Percentiles rank a stretch among this genome's conserved stretches.
Conservation (phyloP, 2,329 filamentous ascomycete species). For the Sporothrix sp. region DNA sequence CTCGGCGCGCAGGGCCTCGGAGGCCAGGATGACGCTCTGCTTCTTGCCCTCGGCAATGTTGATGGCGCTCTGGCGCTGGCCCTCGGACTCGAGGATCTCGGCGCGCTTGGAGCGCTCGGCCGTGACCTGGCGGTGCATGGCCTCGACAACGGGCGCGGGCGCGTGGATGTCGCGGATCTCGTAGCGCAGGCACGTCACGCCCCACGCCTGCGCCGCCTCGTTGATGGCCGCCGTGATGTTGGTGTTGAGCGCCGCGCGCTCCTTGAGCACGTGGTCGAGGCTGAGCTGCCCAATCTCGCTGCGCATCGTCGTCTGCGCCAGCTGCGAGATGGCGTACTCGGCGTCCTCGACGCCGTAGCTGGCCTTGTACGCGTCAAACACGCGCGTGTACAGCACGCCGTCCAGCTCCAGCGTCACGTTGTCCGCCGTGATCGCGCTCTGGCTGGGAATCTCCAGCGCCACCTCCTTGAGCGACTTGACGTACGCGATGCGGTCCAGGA, state of each 20-base stretch:
- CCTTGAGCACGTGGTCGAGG: conserved; percentile 94
- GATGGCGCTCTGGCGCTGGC: conserved; percentile 93
- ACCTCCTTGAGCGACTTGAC: conserved; percentile 96
- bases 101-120: conserved; percentile 95
- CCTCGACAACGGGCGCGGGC: conserved; percentile 82
- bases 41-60: conserved; percentile 98
- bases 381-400: conserved; percentile 87
- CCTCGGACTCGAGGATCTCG: conserved; percentile 94
- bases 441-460: conserved; percentile 92
- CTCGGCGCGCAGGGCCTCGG: conserved; percentile 80
- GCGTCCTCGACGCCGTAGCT: conserved; percentile 98
- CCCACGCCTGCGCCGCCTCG: conserved; percentile 94
- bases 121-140: conserved; percentile 97
- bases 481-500: conserved; percentile 93
- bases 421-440: conserved; percentile 96
- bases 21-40: conserved; percentile 92
- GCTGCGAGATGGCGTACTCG: conserved; percentile 95
- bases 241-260: conserved; percentile 88
- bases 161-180: conserved; percentile 98
- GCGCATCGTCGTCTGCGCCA: conserved; percentile 98
- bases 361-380: conserved; percentile 97
- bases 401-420: conserved; percentile 96
- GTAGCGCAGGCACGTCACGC: conserved; percentile 89
- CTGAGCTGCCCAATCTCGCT: conserved; percentile 95
- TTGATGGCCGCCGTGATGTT: conserved; percentile 99